Evolutionary conservation across 2,329 filamentous ascomycete genomes (phyloP).

Genomic region (Aspergillus niger): DNA sequence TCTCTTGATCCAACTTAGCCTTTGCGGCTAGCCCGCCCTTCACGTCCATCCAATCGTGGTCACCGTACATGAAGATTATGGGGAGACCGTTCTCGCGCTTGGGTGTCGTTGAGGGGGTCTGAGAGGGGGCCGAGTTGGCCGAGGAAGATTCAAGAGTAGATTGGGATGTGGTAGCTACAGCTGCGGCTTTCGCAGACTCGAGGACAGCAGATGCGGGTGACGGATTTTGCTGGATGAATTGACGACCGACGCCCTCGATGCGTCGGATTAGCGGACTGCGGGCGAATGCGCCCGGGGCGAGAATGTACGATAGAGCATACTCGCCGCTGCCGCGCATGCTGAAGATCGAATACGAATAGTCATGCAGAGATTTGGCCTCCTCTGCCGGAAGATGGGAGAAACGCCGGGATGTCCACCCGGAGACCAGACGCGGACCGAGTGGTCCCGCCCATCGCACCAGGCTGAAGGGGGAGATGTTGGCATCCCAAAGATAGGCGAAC

Average conservation of each 20-base stretch:
- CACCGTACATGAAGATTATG: conserved; percentile 92
- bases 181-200: conserved; percentile 13
- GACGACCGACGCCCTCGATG: conserved; percentile 84
- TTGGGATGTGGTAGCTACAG: conserved; percentile 38
- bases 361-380: conserved; percentile 82
- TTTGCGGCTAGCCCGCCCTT: conserved; percentile 78
- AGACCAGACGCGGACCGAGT: conserved; percentile 86
- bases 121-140: conserved; percentile 25
- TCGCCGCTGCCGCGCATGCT: conserved; percentile 89
- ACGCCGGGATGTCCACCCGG: conserved; percentile 88
- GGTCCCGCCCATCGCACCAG: conserved; percentile 86
- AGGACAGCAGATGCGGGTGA: conserved; percentile 14
- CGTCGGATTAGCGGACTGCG: conserved; percentile 82
- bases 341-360: conserved; percentile 94
- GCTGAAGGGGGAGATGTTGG: conserved; percentile 93
- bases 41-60: conserved; percentile 99
- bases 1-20: conserved; percentile 73
- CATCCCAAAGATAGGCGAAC: conserved; percentile 93
- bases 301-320: conserved; percentile 87
- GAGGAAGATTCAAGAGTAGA: conserved; percentile 33
- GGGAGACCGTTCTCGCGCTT: conserved; percentile 69
- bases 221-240: conserved; percentile 48
- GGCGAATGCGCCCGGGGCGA: conserved; percentile 91
- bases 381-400: conserved; percentile 83
- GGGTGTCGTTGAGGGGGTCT: conserved; percentile 21